These are phyloP conservation scores for Boletus hoseneyae DNA, from an alignment of 1,284 basidiomycete genomes.

Conservation along the genomic window DNA sequence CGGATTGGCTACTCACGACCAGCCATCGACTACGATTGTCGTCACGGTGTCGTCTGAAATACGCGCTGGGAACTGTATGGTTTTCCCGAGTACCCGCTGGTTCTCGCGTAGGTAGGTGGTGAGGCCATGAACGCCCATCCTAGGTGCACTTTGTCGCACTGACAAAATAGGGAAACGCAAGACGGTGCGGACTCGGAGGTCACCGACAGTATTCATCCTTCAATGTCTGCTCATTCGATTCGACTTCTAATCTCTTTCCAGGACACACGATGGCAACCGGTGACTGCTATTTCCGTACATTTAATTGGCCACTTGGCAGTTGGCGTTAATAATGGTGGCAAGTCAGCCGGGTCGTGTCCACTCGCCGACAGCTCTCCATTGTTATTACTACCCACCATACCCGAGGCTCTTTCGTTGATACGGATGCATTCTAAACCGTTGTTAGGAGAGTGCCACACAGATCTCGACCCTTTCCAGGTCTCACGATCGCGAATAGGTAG, in stretches of 20 bases:
- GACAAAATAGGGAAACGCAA: slow-evolving; percentile 13
- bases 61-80: slow-evolving; percentile 37
- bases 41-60: slow-evolving; percentile 16
- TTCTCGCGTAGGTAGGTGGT: slow-evolving; percentile 78
- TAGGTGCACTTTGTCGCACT: neutral
- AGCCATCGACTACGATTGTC: slow-evolving; percentile 76
- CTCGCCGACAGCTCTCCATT: slow-evolving; percentile 3
- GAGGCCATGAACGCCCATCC: slow-evolving; percentile 77
- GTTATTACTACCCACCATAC: neutral
- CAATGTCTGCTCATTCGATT: neutral
- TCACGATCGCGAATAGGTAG: neutral
- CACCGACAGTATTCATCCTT: too few relatives aligned
- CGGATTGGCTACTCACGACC: slow-evolving; percentile 73
- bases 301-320: too few relatives aligned
- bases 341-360: too few relatives aligned
- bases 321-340: too few relatives aligned
- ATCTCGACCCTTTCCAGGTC: neutral
- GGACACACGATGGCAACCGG: slow-evolving; percentile 7
- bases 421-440: neutral
- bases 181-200: too few relatives aligned
- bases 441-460: neutral
- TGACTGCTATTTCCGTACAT: slow-evolving; percentile 4
- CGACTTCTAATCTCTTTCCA: neutral
- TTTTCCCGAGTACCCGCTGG: slow-evolving; percentile 54
- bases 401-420: too few relatives aligned